These are phyloP conservation scores for Aspergillus sp. DNA, from an alignment of 2,329 filamentous ascomycete genomes.

Conservation along the genomic window DNA sequence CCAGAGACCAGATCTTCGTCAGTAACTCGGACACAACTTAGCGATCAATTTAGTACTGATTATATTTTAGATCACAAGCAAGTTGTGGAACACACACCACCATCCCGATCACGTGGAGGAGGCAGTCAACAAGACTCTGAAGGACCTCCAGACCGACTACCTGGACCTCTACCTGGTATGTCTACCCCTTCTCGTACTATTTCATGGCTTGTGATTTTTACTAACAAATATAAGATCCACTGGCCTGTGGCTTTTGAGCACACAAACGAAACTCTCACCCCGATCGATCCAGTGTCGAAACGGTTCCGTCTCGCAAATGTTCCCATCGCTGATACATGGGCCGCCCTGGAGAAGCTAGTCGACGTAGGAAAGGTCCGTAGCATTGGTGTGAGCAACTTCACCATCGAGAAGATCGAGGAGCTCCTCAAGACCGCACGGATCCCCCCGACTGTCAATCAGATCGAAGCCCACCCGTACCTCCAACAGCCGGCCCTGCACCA, in stretches of 20 bases:
- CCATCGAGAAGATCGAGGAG: slow-evolving; percentile 33
- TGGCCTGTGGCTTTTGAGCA: slow-evolving; percentile 32
- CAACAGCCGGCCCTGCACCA: slow-evolving; percentile 55
- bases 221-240: slow-evolving; percentile 30
- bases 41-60: not conserved
- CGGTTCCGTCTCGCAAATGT: slow-evolving; percentile 26
- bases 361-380: slow-evolving; percentile 32
- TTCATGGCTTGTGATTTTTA: slow-evolving; percentile 21
- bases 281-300: slow-evolving; percentile 23
- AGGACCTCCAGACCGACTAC: slow-evolving; percentile 52
- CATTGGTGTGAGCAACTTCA: slow-evolving; percentile 39
- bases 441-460: slow-evolving; percentile 62
- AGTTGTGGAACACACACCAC: slow-evolving; percentile 59
- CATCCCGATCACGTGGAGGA: slow-evolving; percentile 48
- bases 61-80: slow-evolving; percentile 49
- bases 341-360: slow-evolving; percentile 33
- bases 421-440: slow-evolving; percentile 45
- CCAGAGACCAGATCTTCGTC: slow-evolving; percentile 32
- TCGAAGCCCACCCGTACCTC: slow-evolving; percentile 65
- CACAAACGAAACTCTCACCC: slow-evolving; percentile 26
- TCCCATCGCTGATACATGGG: slow-evolving; percentile 34
- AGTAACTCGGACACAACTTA: slow-evolving; percentile 19
- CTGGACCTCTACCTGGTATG: slow-evolving; percentile 51
- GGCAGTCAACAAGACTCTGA: slow-evolving; percentile 48
- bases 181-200: not conserved